Conservation (phyloP, 805 yeast genomes). For the Saturnispora zaruensis region DNA sequence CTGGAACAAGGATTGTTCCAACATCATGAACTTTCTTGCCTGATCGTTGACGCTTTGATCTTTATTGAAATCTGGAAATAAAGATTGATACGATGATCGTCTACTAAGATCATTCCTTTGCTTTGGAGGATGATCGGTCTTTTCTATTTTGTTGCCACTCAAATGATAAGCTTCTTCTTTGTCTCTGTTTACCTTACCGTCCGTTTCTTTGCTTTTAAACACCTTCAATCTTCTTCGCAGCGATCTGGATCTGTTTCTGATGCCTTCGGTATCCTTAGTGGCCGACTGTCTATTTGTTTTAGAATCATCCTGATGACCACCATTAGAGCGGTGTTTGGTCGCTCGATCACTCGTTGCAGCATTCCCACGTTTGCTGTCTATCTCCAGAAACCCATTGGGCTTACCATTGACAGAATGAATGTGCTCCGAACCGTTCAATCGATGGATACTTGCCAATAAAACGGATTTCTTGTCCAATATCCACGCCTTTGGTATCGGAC, state of each 20-base stretch:
- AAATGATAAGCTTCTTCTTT: background rate
- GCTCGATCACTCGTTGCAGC: background rate
- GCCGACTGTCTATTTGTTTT: background rate
- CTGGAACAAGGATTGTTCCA: background rate
- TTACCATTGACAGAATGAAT: background rate
- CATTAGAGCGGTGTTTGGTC: background rate
- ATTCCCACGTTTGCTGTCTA: background rate
- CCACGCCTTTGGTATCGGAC: constrained; percentile 55
- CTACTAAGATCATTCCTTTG: background rate
- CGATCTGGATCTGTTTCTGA: background rate
- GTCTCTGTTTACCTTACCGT: background rate
- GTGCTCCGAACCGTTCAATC: background rate
- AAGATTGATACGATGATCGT: background rate
- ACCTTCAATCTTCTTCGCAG: background rate
- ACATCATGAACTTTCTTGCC: background rate
- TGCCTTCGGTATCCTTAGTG: background rate
- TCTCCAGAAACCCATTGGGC: background rate
- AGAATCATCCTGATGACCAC: background rate
- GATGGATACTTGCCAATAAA: constrained; percentile 9
- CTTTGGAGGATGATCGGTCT: background rate
- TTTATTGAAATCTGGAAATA: background rate
- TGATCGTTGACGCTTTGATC: background rate
- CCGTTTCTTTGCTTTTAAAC: background rate
- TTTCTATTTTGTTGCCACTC: background rate
- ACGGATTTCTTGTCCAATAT: constrained; percentile 24